A percentile compares a stretch with the other conserved stretches of the same genome.
phyloP scores from a whole-genome alignment of 73 alveolate species.

The Tetrahymena thermophila region DNA sequence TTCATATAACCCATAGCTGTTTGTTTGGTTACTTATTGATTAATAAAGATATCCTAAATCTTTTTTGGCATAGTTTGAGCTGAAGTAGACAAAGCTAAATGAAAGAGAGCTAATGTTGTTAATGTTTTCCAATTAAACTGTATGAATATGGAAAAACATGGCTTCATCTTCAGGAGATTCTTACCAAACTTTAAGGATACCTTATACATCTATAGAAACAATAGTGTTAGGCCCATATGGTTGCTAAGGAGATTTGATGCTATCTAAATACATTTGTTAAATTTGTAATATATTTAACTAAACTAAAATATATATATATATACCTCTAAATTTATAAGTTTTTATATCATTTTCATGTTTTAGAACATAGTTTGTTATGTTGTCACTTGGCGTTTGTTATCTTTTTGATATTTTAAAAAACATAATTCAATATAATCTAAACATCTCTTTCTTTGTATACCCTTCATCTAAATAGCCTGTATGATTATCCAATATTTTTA shows the following conservation, averaged over 20 bases:
- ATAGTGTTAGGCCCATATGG: background rate
- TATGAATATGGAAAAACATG: background rate
- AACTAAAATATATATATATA: background rate
- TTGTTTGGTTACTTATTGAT: background rate
- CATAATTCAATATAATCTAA: background rate
- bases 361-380: background rate
- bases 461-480: conserved; percentile 1
- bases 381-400: background rate
- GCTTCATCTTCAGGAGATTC: background rate
- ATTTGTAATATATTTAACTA: background rate
- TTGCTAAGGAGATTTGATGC: background rate
- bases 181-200: background rate
- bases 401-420: background rate
- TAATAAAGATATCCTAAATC: background rate
- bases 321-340: background rate
- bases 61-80: background rate
- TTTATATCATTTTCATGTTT: background rate
- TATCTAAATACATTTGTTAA: background rate
- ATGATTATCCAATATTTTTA: background rate
- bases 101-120: background rate
- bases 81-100: background rate
- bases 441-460: background rate
- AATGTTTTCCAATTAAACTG: background rate
- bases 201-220: background rate
- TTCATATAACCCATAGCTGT: background rate